These are phyloP conservation scores for Amylostereum areolatum DNA, from an alignment of 1,284 basidiomycete species.

Conservation along the genomic window DNA sequence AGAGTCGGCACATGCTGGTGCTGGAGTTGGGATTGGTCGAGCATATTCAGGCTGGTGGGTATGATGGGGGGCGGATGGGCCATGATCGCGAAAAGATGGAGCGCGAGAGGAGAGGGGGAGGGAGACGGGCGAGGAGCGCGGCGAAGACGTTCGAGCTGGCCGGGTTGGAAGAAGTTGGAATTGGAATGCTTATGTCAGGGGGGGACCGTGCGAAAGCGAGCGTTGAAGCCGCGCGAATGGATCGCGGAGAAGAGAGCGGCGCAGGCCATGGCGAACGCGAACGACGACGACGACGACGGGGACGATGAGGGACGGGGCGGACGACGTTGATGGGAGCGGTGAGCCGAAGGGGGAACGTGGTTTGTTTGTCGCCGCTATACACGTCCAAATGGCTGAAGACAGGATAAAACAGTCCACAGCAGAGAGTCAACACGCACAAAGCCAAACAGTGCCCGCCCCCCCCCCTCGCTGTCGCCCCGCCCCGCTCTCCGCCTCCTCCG, in stretches of 20 bases:
- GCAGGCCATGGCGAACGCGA: conserved; percentile 9
- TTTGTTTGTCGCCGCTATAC: conserved; percentile 45
- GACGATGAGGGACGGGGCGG: conserved; percentile 14
- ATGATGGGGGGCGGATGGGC: conserved; percentile 3
- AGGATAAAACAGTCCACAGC: conserved; percentile 62
- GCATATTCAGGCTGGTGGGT: conserved; percentile 18
- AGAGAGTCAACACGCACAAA: conserved; percentile 63
- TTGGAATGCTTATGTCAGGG: conserved; percentile 14
- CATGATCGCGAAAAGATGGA: conserved; percentile 2
- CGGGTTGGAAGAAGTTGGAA: too few species aligned
- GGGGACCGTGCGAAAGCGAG: conserved; percentile 11
- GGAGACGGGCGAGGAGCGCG: conserved; percentile 7
- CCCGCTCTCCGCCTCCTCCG: background rate
- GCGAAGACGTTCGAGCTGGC: conserved; percentile 3
- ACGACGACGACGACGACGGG: conserved; percentile 14
- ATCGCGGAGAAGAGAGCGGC: conserved; percentile 17
- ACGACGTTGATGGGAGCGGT: too few species aligned
- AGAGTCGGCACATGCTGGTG: conserved; percentile 38
- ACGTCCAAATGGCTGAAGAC: conserved; percentile 67
- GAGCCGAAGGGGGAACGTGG: conserved; percentile 11
- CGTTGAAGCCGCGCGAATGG: conserved; percentile 21
- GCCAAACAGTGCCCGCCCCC: conserved; percentile 14
- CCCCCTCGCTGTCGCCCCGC: conserved; percentile 3
- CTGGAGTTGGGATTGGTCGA: conserved; percentile 30
- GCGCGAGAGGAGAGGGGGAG: background rate